phyloP scores from a whole-genome alignment of 352 stramenopile species.

The Pythium pectinolyticum region DNA sequence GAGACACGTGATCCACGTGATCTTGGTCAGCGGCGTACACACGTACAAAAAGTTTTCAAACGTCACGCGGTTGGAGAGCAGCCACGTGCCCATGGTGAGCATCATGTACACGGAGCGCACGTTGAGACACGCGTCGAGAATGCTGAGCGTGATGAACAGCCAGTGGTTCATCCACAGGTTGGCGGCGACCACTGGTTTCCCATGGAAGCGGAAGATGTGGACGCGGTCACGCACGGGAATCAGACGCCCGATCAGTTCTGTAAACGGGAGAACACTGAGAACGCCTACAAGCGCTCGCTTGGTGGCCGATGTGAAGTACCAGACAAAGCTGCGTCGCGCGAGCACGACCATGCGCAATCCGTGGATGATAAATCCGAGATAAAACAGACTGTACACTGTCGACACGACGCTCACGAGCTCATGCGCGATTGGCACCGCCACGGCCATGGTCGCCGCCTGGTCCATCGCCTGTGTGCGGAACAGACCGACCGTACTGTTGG shows the following conservation, averaged over 20 bases:
- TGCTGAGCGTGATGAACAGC: constrained; percentile 23
- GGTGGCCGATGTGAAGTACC: constrained; percentile 21
- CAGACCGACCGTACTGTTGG: constrained; percentile 17
- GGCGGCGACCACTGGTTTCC: constrained; percentile 1
- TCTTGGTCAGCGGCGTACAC: constrained; percentile 19
- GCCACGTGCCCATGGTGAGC: constrained; percentile 25
- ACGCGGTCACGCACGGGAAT: constrained; percentile 19
- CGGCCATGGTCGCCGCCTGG: constrained; percentile 10
- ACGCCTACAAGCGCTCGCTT: background rate
- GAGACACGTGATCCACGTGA: constrained; percentile 29
- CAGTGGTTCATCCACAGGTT: constrained; percentile 31
- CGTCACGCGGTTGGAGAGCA: constrained; percentile 17
- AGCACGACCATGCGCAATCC: constrained; percentile 7
- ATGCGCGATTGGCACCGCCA: constrained; percentile 17
- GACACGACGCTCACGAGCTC: constrained; percentile 25
- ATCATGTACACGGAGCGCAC: constrained; percentile 14
- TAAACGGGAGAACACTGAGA: constrained; percentile 7
- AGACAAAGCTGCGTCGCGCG: background rate
- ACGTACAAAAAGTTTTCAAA: constrained; percentile 26
- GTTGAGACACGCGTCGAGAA: constrained; percentile 16
- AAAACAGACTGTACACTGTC: constrained; percentile 32
- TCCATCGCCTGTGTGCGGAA: constrained; percentile 26
- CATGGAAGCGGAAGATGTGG: constrained; percentile 26
- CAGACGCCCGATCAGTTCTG: constrained; percentile 19
- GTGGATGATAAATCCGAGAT: constrained; percentile 25